Evolutionary conservation across 1,284 basidiomycete species (phyloP), one percentile per base, ranked within the genome.

Genomic region (Mycosarcoma maydis): DNA sequence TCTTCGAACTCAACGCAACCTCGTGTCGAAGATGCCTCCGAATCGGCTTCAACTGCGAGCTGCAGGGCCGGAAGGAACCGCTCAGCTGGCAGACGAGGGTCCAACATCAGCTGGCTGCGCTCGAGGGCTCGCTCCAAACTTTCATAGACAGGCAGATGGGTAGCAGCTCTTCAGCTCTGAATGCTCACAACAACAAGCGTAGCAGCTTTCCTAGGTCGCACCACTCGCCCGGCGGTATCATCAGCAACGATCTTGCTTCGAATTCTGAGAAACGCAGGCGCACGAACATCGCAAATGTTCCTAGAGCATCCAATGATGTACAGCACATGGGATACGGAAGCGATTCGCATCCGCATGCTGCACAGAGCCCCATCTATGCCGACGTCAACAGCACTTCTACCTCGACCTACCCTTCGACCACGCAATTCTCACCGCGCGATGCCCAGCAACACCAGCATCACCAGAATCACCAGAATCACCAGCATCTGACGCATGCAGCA

Each of bases 31-130:
- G 61, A 11, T 65, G 61, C 17, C 20, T 49, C 13, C 43, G 61
- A 8, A 26, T 65, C n/a, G 61, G 54, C 1, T 49, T 65, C 13
- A 53, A 20, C 17, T 65, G 61, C 42, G 61, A 65, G 33, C 27
- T 65, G 43, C 61, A 65, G 38, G 61, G 54, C 19, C 57, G 58
- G 23, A 52, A 54, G 20, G 54, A 65, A n/a, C 49, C 61, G 26
- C 27, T 65, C 16, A 65, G 61, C 26, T 65, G 61, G 61, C 61
- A 65, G 50, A 65, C 54, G 61, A 22, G 49, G n/a, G 61, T 65
- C 3, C 61, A 65, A 23, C 48, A 65, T 46, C 61, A 65, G 37
- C 37, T 65, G 10, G 61, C 61, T 3, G 54, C 61, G 0, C 29
- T 65, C 22, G 61, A 65, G 26, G 61, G 61, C 3, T 44, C 44